Percentiles rank a stretch among this genome's conserved stretches.
Conservation (phyloP, 78 protist species). For the Dictyostelium brefeldianum region DNA sequence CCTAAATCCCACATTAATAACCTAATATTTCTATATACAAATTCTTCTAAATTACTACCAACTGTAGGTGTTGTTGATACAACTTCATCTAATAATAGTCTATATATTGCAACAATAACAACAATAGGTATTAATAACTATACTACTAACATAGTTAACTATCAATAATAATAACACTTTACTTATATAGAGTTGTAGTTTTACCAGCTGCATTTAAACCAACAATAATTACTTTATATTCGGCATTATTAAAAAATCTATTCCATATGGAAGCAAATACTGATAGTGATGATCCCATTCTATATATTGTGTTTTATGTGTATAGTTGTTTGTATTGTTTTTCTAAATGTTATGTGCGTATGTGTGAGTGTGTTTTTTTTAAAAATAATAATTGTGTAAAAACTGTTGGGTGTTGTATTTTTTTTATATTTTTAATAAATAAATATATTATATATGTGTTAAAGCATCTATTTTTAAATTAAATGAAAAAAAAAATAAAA, state of each 20-base stretch:
- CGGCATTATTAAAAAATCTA: constrained; percentile 72
- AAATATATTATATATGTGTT: no score
- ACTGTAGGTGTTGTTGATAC: constrained; percentile 94
- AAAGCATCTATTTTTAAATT: no score
- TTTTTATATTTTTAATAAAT: no score
- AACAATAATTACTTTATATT: constrained; percentile 86
- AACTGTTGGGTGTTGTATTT: no score
- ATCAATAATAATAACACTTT: no score
- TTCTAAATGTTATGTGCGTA: background rate
- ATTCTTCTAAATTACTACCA: constrained; percentile 93
- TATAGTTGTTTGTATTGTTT: no score
- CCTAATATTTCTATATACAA: constrained; percentile 88
- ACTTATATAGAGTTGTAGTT: constrained; percentile 91
- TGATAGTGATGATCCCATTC: constrained; percentile 77
- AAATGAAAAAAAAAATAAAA: no score
- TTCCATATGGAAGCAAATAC: constrained; percentile 82
- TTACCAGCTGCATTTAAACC: constrained; percentile 94
- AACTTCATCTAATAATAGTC: constrained; percentile 83
- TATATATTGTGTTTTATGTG: no score
- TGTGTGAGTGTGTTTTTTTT: background rate
- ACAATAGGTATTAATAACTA: no score
- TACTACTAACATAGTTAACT: no score
- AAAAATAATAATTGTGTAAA: background rate
- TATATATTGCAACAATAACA: background rate
- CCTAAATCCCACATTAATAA: constrained; percentile 92